Conservation (phyloP, 1,139 yeast species). For the Citeromyces hawaiiensis region DNA sequence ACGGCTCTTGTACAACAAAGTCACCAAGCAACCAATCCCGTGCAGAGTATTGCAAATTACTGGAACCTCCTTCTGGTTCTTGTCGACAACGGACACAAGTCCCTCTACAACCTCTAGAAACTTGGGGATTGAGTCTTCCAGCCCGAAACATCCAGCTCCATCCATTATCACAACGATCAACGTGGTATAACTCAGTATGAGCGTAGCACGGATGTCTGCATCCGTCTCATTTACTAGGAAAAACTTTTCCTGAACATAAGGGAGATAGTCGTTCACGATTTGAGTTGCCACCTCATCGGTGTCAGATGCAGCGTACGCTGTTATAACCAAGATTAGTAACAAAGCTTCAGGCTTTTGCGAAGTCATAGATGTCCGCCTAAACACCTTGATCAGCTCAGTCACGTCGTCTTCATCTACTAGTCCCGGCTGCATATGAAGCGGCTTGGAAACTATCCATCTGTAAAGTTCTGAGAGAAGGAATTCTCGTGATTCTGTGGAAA, state of each 20-base stretch:
- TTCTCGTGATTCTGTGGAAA: slow-evolving; percentile 36
- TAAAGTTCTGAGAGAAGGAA: slow-evolving; percentile 36
- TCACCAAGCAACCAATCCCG: slow-evolving; percentile 31
- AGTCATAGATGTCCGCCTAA: slow-evolving; percentile 23
- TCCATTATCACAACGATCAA: slow-evolving; percentile 30
- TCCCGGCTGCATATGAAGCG: neutral
- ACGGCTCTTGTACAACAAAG: slow-evolving; percentile 26
- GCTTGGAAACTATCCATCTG: slow-evolving; percentile 23
- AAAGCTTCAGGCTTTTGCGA: slow-evolving; percentile 20
- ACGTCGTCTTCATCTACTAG: slow-evolving; percentile 15
- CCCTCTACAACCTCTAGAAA: slow-evolving; percentile 34
- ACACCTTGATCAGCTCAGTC: slow-evolving; percentile 20
- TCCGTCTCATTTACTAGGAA: slow-evolving; percentile 20
- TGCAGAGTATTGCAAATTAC: slow-evolving; percentile 32
- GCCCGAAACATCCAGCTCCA: slow-evolving; percentile 35
- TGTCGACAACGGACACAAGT: slow-evolving; percentile 9
- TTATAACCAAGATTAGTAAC: slow-evolving; percentile 26
- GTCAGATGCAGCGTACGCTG: slow-evolving; percentile 30
- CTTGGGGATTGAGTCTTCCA: slow-evolving; percentile 30
- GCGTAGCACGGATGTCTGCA: slow-evolving; percentile 22
- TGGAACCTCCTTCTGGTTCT: slow-evolving; percentile 7
- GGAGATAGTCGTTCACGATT: slow-evolving; percentile 26
- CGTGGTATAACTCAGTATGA: slow-evolving; percentile 30
- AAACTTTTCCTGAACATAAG: slow-evolving; percentile 15
- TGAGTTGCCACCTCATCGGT: slow-evolving; percentile 38